phyloP scores from a whole-genome alignment of 2,329 filamentous ascomycete genomes.

The Xylariaceae sp. region DNA sequence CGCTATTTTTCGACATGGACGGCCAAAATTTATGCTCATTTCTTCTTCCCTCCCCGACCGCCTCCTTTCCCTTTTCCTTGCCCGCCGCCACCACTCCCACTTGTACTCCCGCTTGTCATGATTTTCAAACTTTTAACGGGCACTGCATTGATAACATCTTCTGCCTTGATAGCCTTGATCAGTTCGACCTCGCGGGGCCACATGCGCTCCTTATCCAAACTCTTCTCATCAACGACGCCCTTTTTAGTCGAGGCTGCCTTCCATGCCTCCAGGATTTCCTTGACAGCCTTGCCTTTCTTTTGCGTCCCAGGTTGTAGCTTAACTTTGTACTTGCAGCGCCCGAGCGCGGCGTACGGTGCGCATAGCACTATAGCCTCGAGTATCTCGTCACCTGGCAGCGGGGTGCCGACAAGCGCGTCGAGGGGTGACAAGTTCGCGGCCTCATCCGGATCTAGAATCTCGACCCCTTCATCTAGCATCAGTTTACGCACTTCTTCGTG shows the following conservation, averaged over 20 bases:
- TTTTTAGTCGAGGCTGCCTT: constrained; percentile 65
- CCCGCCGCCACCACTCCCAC: constrained; percentile 42
- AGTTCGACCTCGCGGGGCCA: constrained; percentile 88
- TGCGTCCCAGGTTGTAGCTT: constrained; percentile 89
- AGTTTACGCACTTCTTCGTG: constrained; percentile 72
- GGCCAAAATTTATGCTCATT: constrained; percentile 12
- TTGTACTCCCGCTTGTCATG: constrained; percentile 69
- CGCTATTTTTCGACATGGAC: not conserved
- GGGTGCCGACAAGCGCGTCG: constrained; percentile 77
- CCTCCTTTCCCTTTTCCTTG: constrained; percentile 43
- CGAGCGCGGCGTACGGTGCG: constrained; percentile 68
- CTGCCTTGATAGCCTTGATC: constrained; percentile 78
- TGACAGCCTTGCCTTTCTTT: constrained; percentile 95
- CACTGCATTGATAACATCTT: constrained; percentile 80
- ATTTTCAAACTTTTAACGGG: constrained; percentile 81
- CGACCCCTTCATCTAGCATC: constrained; percentile 64
- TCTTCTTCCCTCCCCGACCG: constrained; percentile 50
- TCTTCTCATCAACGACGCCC: constrained; percentile 65
- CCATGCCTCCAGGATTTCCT: constrained; percentile 88
- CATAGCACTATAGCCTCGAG: constrained; percentile 69
- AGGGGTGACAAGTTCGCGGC: constrained; percentile 61
- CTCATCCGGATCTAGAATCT: constrained; percentile 65
- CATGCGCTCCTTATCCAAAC: constrained; percentile 72
- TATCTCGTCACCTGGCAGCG: constrained; percentile 82
- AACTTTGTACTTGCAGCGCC: constrained; percentile 86